Evolutionary conservation across 192 early-diverging fungal species (phyloP).

Genomic region (Glomus cerebriforme): DNA sequence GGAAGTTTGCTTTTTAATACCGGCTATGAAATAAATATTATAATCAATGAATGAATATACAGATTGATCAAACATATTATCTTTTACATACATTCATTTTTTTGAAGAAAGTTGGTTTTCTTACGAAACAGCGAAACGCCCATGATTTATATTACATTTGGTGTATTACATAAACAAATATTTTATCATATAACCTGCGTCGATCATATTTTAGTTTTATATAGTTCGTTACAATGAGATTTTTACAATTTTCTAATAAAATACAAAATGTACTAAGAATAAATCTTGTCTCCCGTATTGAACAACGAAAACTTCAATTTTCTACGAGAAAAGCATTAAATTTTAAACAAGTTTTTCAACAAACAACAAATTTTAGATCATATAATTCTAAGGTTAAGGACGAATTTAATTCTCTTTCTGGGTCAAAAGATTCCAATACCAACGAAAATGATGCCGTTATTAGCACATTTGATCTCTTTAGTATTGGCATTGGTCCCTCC

Average conservation of each 20-base stretch:
- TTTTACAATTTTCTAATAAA: not conserved
- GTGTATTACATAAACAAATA: not conserved
- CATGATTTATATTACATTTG: not conserved
- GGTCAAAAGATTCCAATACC: not conserved
- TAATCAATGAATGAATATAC: not conserved
- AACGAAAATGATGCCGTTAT: conserved; percentile 76
- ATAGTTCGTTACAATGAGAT: not conserved
- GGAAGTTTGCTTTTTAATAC: not conserved
- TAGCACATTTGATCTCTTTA: conserved; percentile 93
- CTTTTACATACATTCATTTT: not conserved
- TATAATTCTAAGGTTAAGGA: not conserved
- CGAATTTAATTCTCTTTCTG: not conserved
- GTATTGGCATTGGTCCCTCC: conserved; percentile 94
- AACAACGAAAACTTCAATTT: not conserved
- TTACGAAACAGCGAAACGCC: not conserved
- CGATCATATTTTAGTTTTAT: no score
- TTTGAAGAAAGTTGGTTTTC: not conserved
- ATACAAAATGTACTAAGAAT: not conserved
- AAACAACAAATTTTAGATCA: not conserved
- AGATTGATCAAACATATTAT: not conserved
- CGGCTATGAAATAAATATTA: not conserved
- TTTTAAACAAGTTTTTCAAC: not conserved
- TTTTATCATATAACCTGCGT: no score
- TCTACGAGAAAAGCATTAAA: not conserved
- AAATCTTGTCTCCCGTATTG: not conserved